Base-by-base conservation (phyloP, 2,329 filamentous ascomycete genomes). In the Penicillium vulpinum region DNA sequence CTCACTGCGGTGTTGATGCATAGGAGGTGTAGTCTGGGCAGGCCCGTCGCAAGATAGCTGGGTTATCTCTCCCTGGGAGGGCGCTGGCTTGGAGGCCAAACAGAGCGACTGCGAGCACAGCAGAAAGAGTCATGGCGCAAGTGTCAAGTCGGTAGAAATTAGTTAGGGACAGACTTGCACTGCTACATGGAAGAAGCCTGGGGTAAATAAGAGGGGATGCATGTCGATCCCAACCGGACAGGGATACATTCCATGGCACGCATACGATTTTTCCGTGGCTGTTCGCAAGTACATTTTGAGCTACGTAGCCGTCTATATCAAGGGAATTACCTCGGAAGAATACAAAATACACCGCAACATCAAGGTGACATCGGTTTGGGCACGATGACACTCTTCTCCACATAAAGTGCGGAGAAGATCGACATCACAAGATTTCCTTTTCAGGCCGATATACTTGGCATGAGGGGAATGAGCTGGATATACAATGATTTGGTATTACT, bases 21-120 rank as follows among this genome's bases (percentile, higher is more conserved):
- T 88, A 89, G 45, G 76, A 70, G 18, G 80, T 79, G 71, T 89
- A 90, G 69, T 89, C 85, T 2, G 88, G 88, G 73, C 88, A 90
- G 41, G 82, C 84, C 58, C 70, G 68, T 56, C 67, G 68, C 28
- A 73, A 59, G 51, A 75, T 58, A 16, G 64, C 63, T 21, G 66
- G 62, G 21, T 67, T 62, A 41, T 74, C 66, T 29, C 58, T 67
- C 51, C 46, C 57, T 31, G 62, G 58, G 18, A 63, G 36, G 6
- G 60, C 63, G 33, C 47, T 40, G 21, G 54, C 58, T 51, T 64
- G 57, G 3, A 61, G 43, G 18, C 52, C 57, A 50, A 67, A n/a
- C 24, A 65, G 54, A 5, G 57, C 52, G 16, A 59, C 52, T 18
- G 54, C 40, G 21, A 67, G 48, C 4, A 63, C 35, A 2, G 53